Evolutionary conservation across 2,329 filamentous ascomycete genomes (phyloP), one percentile per base, ranked within the genome.

Genomic region (Mycosphaerella sp.): DNA sequence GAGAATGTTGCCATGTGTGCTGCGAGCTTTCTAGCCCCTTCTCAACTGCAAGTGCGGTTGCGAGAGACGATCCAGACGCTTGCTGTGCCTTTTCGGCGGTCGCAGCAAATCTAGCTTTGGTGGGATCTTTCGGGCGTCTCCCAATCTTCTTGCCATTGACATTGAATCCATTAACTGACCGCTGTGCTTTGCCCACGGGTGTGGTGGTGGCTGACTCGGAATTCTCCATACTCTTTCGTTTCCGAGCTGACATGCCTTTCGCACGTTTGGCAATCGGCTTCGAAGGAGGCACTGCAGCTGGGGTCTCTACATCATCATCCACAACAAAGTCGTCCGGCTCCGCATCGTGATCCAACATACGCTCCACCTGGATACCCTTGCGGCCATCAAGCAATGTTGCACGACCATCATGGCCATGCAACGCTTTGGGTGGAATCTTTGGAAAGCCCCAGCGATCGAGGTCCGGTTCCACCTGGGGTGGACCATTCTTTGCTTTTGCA

Each of bases 391-490:
- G 61, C 29, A 80, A 67, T 26, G 70, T 73, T 11, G 71, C 70
- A 53, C 73, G 66, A 6, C 75, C 76, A 39, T 72, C 65, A 23
- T 67, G 70, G 31, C 73, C 57, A 17, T 74, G 61, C 34, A 74
- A 70, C 1, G 64, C 60, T 3, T 66, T 67, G 3, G 60, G 52
- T 1, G 63, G 58, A 31, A 71, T 63, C 29, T 65, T 53, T 1
- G 73, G 71, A 53, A 81, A 76, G 2, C 78, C 79, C 66, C 78
- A 73, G 34, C 72, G 63, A 58, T 81, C 76, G 7, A 75, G 51
- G 5, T 72, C 58, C 8, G 68, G 45, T 14, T 44, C 53, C 32
- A 36, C 31, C 32, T 50, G 17, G 14, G 43, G 34, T 6, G 32
- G 32, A 31, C 42, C 62, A 60, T 62, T 71, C 69, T 56, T 64